These are phyloP conservation scores for Phytophthora pseudosyringae DNA, from an alignment of 352 stramenopile species.

Conservation along the genomic window DNA sequence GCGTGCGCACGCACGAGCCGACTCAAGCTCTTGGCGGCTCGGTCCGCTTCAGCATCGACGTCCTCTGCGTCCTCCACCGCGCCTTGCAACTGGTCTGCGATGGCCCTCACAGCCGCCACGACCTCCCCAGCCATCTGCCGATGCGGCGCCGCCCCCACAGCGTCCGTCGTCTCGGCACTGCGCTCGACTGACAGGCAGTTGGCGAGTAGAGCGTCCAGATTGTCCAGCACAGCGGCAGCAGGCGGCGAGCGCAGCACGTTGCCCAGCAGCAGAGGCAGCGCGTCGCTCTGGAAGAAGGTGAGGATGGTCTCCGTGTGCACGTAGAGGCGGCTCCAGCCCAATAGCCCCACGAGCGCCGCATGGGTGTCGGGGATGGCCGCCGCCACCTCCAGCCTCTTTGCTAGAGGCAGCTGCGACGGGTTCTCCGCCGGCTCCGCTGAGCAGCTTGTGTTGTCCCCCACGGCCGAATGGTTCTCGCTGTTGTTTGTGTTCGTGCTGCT, in stretches of 20 bases:
- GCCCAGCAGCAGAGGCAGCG: conserved; percentile 61
- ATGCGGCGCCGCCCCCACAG: conserved; percentile 19
- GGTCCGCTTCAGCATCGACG: conserved; percentile 39
- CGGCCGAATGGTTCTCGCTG: conserved; percentile 1
- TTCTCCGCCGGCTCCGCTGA: conserved; percentile 25
- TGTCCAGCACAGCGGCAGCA: conserved; percentile 51
- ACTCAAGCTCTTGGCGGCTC: conserved; percentile 52
- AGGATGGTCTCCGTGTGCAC: conserved; percentile 70
- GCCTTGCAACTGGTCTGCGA: conserved; percentile 30
- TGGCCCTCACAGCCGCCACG: conserved; percentile 44
- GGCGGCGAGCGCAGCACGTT: conserved; percentile 63
- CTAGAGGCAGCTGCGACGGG: conserved; percentile 55
- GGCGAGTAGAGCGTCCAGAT: conserved; percentile 57
- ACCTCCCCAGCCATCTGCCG: conserved; percentile 53
- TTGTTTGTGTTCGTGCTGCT: conserved; percentile 4
- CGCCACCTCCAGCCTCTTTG: conserved; percentile 67
- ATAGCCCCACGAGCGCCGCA: conserved; percentile 70
- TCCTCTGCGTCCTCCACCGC: conserved; percentile 33
- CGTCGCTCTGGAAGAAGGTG: conserved; percentile 72
- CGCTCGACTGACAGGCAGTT: conserved; percentile 67
- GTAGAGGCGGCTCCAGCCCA: conserved; percentile 77
- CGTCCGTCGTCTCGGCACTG: conserved; percentile 28
- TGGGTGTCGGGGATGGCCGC: conserved; percentile 72
- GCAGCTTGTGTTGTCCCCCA: not conserved
- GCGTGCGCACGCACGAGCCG: conserved; percentile 57